A percentile compares a stretch with the other conserved stretches of the same genome.
Evolutionary conservation across 768 basidiomycete species (phyloP).

Genomic region (Polyporus arcularius): DNA sequence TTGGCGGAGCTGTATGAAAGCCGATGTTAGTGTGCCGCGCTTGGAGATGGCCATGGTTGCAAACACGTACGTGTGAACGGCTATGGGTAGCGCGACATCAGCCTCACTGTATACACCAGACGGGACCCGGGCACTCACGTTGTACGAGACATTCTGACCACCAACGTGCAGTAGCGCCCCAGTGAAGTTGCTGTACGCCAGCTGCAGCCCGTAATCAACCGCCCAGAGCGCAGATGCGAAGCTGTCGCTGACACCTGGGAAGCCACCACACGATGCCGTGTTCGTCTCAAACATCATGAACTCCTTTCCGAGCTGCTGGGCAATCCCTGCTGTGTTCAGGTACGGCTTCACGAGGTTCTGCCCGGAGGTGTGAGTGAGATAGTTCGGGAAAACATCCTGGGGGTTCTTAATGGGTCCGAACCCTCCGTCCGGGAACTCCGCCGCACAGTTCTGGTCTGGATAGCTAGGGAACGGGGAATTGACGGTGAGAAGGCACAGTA

Average conservation of each 20-base stretch:
- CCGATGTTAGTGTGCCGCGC: neutral
- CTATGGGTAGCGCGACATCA: conserved; percentile 12
- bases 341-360: conserved; percentile 54
- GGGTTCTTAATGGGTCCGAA: conserved; percentile 42
- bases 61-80: conserved; percentile 40
- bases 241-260: conserved; percentile 55
- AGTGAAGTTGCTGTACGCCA: conserved; percentile 51
- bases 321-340: conserved; percentile 44
- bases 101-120: neutral
- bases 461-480: conserved; percentile 40
- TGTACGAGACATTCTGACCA: conserved; percentile 66
- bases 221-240: conserved; percentile 57
- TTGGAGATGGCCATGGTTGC: neutral
- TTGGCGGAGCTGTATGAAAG: conserved; percentile 47
- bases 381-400: conserved; percentile 51
- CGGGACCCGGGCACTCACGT: conserved; percentile 41
- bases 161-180: conserved; percentile 53
- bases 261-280: conserved; percentile 52
- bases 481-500: neutral
- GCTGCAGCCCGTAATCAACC: conserved; percentile 52
- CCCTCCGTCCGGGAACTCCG: conserved; percentile 38
- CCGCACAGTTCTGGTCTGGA: conserved; percentile 63
- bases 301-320: conserved; percentile 41
- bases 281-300: conserved; percentile 62
- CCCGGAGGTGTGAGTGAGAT: conserved; percentile 61